phyloP scores from a whole-genome alignment of 805 yeast species.

The Metschnikowia koreensis region DNA sequence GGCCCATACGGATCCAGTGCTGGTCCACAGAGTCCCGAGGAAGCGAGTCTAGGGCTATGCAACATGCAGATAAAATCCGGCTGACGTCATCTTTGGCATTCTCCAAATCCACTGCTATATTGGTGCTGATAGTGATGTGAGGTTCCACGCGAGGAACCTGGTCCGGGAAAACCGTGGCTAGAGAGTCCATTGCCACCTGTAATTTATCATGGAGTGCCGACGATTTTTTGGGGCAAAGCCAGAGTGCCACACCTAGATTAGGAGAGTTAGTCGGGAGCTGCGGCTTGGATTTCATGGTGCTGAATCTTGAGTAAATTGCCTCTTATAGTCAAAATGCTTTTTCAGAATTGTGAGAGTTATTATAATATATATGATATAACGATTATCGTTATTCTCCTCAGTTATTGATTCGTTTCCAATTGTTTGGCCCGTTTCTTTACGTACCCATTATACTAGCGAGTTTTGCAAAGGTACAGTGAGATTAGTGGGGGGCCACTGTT shows the following conservation, averaged over 20 bases:
- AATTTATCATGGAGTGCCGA: constrained; percentile 56
- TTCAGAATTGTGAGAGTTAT: too few species aligned
- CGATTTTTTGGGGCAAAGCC: constrained; percentile 69
- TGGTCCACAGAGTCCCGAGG: constrained; percentile 36
- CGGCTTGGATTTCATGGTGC: not conserved
- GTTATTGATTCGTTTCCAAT: too few species aligned
- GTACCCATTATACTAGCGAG: too few species aligned
- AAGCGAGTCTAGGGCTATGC: constrained; percentile 50
- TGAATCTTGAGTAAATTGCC: not conserved
- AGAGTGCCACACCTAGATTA: constrained; percentile 53
- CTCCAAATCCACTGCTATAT: constrained; percentile 44
- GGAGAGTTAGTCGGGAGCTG: constrained; percentile 10
- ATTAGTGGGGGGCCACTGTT: too few species aligned
- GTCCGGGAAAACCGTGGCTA: constrained; percentile 69
- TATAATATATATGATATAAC: too few species aligned
- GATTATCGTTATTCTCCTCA: too few species aligned
- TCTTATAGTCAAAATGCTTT: not conserved
- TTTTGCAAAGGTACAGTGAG: too few species aligned
- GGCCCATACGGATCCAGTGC: constrained; percentile 39
- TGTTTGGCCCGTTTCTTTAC: too few species aligned
- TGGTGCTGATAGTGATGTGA: constrained; percentile 73
- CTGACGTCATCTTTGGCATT: constrained; percentile 53
- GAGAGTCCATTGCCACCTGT: constrained; percentile 57
- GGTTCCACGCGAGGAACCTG: constrained; percentile 67
- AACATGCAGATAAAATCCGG: constrained; percentile 53